These are phyloP conservation scores for Gossypium thurberi DNA, from an alignment of 345 rosid species.

Conservation along the genomic window DNA sequence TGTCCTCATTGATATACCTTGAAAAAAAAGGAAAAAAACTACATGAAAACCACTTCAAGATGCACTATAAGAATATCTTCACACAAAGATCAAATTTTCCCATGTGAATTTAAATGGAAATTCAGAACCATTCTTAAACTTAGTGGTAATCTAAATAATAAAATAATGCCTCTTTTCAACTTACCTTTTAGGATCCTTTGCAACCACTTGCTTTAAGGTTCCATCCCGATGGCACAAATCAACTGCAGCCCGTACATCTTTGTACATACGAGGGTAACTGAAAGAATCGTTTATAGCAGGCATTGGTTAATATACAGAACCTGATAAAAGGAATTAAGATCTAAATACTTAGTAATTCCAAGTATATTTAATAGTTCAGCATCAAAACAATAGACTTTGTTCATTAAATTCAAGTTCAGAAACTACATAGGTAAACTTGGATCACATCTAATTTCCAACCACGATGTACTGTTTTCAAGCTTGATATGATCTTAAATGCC, in stretches of 20 bases:
- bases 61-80: background rate
- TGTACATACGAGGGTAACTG: slow-evolving; percentile 80
- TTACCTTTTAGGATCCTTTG: slow-evolving; percentile 67
- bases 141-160: background rate
- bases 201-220: slow-evolving; percentile 95
- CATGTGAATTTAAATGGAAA: background rate
- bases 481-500: background rate
- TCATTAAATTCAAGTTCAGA: background rate
- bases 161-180: slow-evolving; percentile 11
- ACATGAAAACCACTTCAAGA: background rate
- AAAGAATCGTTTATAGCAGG: slow-evolving; percentile 8
- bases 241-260: slow-evolving; percentile 93
- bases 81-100: background rate
- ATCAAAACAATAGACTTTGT: background rate
- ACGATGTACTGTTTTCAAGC: background rate
- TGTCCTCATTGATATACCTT: slow-evolving; percentile 86
- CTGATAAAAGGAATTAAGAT: background rate
- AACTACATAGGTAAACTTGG: background rate
- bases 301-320: background rate
- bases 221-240: slow-evolving; percentile 99
- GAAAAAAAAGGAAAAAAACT: slow-evolving; percentile 8
- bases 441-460: background rate
- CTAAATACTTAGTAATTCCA: background rate
- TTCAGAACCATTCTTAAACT: slow-evolving; percentile 3
- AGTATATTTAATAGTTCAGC: background rate